These are phyloP conservation scores for Noccaea caerulescens DNA, from an alignment of 345 rosid genomes.

Conservation along the genomic window DNA sequence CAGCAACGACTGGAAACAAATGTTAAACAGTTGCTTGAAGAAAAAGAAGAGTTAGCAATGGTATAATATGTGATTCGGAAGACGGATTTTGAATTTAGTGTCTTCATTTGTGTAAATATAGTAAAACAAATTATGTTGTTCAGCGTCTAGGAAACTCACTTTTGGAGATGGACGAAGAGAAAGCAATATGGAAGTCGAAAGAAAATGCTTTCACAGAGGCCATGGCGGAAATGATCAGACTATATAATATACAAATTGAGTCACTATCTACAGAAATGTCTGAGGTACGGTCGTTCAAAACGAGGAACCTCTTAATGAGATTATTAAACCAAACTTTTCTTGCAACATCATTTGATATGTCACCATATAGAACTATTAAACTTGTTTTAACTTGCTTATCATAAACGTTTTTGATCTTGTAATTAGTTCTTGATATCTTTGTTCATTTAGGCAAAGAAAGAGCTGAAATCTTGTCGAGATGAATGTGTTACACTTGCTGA, in stretches of 20 bases:
- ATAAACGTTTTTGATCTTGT: no score
- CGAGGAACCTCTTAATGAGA: neutral
- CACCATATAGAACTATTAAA: constrained; percentile 3
- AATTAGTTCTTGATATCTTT: no score
- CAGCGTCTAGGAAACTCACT: constrained; percentile 84
- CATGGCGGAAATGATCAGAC: constrained; percentile 60
- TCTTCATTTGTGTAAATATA: constrained; percentile 1
- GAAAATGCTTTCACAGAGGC: constrained; percentile 67
- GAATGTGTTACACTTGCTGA: constrained; percentile 59
- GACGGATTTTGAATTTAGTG: neutral
- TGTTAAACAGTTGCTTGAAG: constrained; percentile 57
- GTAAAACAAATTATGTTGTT: constrained; percentile 10
- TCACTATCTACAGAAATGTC: constrained; percentile 52
- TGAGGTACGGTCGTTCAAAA: constrained; percentile 43
- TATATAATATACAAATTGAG: constrained; percentile 48
- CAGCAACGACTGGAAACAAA: constrained; percentile 57
- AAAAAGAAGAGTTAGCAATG: constrained; percentile 87
- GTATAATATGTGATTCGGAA: constrained; percentile 43
- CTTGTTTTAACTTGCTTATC: no score
- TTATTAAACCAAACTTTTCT: neutral
- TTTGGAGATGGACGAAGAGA: constrained; percentile 89
- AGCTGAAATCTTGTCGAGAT: constrained; percentile 57
- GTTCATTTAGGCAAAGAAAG: constrained; percentile 51
- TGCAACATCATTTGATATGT: constrained; percentile 24
- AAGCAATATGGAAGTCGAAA: constrained; percentile 69